Base-by-base conservation (phyloP, 306 rosid genomes). In the Pterocarpus macrocarpus region DNA sequence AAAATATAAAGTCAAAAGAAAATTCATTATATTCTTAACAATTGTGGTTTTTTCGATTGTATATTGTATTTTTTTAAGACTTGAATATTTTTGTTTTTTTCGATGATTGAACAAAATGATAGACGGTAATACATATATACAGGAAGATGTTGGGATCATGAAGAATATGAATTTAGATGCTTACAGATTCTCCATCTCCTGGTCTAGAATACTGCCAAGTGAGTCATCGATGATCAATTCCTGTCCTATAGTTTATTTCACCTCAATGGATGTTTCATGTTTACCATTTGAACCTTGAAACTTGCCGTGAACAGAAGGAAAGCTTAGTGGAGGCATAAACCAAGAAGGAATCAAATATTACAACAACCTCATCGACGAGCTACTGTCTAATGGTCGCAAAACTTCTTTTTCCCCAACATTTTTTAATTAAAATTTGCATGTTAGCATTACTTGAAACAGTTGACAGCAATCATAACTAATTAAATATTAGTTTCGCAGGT, bases 171-270 rank as follows among this genome's bases (percentile, higher is more conserved):
- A 81, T 30, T 69, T 82, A 62, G 93, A 91, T 80, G 93, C 93
- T 5, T 90, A 86, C 33, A 81, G 97, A 62, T 84, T 93, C 68
- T 93, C 97, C 47, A 84, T 93, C 35, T 81, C 97, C 0, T 93
- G 97, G 97, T 45, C 97, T 1, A 83, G 94, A 87, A 41, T 91
- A 38, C 79, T 91, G 5, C 91, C 97, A 68, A 85, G 97, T 91
- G 77, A 80, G 89, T 30, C 43, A n/a, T 38, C 7, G 5, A 16
- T 34, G 0, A 2, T 9, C 4, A 5, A 1, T 36, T 59, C 2
- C 8, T 30, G 8, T 44, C 15, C 3, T 43, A 33, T 50, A 30
- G 9, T n/a, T 59, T 17, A 15, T 13, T 49, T 7, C 2, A 15
- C 45, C 7, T 14, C 2, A 8, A n/a, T 58, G 33, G 32, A 49